These are phyloP conservation scores for Fomitopsis schrenkii DNA, from an alignment of 1,284 basidiomycete genomes.

Conservation along the genomic window DNA sequence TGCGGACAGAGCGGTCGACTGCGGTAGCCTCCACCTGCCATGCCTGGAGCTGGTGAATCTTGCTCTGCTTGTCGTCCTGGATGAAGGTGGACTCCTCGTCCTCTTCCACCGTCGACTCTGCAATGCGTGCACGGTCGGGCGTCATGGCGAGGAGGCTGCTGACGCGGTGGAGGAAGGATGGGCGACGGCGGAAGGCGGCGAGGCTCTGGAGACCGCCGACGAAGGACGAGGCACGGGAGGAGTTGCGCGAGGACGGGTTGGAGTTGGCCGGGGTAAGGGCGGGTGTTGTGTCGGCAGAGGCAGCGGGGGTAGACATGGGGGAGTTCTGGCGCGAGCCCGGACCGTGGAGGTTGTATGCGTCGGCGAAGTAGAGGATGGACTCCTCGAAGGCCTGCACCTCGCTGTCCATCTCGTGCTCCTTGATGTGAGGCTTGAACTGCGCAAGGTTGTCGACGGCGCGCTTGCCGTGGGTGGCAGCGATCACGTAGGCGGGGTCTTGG, in stretches of 20 bases:
- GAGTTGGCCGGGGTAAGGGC: constrained; percentile 36
- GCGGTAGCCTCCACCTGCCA: constrained; percentile 60
- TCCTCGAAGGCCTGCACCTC: constrained; percentile 69
- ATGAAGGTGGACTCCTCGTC: constrained; percentile 31
- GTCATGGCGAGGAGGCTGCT: constrained; percentile 44
- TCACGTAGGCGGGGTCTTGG: constrained; percentile 60
- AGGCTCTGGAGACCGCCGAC: constrained; percentile 27
- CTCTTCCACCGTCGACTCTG: constrained; percentile 37
- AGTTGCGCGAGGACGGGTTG: constrained; percentile 36
- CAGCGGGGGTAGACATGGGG: constrained; percentile 18
- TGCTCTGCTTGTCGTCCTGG: constrained; percentile 22
- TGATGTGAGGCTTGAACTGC: constrained; percentile 37
- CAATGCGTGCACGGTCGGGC: constrained; percentile 31
- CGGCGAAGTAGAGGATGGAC: constrained; percentile 70
- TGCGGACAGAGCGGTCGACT: constrained; percentile 66
- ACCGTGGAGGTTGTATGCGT: constrained; percentile 51
- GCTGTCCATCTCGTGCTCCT: constrained; percentile 59
- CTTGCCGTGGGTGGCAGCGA: constrained; percentile 74
- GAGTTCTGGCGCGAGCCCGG: constrained; percentile 32
- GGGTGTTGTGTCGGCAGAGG: constrained; percentile 13
- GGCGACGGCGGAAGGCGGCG: constrained; percentile 33
- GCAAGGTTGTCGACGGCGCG: constrained; percentile 52
- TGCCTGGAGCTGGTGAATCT: constrained; percentile 36
- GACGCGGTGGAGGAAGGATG: constrained; percentile 47
- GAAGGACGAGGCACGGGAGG: constrained; percentile 36